Conservation (phyloP, 768 basidiomycete species). For the Kockovaella imperatae region DNA sequence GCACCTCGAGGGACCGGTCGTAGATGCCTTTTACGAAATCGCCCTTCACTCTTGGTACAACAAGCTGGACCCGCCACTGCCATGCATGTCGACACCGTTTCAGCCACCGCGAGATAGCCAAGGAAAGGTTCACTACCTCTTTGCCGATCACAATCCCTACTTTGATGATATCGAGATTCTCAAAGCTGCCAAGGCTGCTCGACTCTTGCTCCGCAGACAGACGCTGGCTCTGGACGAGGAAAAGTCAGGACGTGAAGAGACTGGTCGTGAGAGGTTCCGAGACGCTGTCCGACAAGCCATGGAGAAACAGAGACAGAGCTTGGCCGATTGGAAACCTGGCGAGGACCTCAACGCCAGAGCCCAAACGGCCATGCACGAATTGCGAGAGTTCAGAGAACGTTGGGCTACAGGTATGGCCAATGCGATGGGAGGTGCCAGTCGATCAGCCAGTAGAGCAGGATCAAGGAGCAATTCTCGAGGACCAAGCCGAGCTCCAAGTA, state of each 20-base stretch:
- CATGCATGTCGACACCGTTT: constrained; percentile 37
- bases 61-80: constrained; percentile 34
- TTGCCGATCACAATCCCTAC: constrained; percentile 48
- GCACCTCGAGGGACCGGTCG: constrained; percentile 63
- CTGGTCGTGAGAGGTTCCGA: constrained; percentile 25
- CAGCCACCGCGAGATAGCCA: constrained; percentile 33
- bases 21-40: constrained; percentile 63
- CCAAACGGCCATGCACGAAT: constrained; percentile 31
- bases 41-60: constrained; percentile 59
- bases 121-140: constrained; percentile 46
- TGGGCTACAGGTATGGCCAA: constrained; percentile 18
- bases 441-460: constrained; percentile 33
- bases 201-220: constrained; percentile 42
- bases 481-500: constrained; percentile 18
- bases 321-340: constrained; percentile 36
- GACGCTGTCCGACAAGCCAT: constrained; percentile 37
- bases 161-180: constrained; percentile 48
- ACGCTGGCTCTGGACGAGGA: constrained; percentile 35
- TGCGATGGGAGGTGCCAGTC: too few species aligned
- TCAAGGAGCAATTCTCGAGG: constrained; percentile 17
- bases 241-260: constrained; percentile 14
- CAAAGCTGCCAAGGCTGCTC: constrained; percentile 47
- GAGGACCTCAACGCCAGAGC: constrained; percentile 29
- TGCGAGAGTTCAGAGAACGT: constrained; percentile 33
- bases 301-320: constrained; percentile 26